Base-by-base conservation (phyloP, 495 filamentous ascomycete genomes). In the Podospora didyma region DNA sequence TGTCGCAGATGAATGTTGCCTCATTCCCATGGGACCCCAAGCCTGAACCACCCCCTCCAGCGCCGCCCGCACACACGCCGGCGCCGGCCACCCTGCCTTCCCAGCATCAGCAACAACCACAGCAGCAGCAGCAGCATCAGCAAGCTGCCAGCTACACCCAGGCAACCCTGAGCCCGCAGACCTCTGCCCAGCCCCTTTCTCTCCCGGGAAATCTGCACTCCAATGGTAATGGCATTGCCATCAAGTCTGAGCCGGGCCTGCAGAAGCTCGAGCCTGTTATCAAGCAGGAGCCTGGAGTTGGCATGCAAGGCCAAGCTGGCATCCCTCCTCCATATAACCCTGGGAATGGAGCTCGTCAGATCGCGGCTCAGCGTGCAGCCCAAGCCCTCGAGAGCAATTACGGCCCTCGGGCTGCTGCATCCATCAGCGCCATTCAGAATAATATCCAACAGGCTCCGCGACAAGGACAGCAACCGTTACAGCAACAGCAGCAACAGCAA, bases 11-110 rank as follows among this genome's bases (percentile, higher is more conserved):
- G 47, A 81, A 86, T 46, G 82, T 96, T 58, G 95, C 92, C 51
- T 76, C 83, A 39, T 97, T 97, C 73, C 95, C 95, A 21, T 99
- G 95, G 95, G 95, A 97, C 65, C 94, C 94, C 60, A 81, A 79
- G 73, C 79, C 73, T 47, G 81, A 80, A 46, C 77, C 76, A 42
- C 66, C 68, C 56, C 78, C 75, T 20, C 60, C 71, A 42, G 65
- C 78, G 12, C 56, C 77, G 21, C 52, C 64, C 19, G 21, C 53
- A 20, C 62, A 70, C 11, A 37, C 34, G 35, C 74, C 74, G 44
- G 59, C 69, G 51, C 74, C 74, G n/a, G 64, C 70, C 28, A 64
- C 77, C 26, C 61, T 75, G 34, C 55, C 62, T 45, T 46, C 46
- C 23, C 66, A 70, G 26, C 73, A 54, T 44, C 66, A 59, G 49